Conservation (phyloP, 768 basidiomycete species). For the Phanerochaete carnosa region DNA sequence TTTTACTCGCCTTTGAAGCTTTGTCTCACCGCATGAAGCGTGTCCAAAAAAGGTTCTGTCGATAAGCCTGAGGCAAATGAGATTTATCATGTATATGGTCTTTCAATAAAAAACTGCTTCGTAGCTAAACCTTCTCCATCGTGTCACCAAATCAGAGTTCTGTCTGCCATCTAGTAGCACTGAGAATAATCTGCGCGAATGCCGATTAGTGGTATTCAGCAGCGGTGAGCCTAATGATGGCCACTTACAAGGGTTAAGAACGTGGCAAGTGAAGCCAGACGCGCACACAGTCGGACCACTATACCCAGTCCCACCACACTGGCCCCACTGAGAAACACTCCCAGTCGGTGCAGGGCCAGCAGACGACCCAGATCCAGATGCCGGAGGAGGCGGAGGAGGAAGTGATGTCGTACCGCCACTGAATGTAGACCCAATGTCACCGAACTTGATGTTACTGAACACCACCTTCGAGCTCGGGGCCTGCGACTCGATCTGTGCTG, state of each 20-base stretch:
- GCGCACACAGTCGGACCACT: constrained; percentile 9
- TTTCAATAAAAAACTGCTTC: too few species aligned
- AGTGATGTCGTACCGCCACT: background rate
- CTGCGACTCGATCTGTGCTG: constrained; percentile 39
- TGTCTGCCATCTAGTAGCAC: too few species aligned
- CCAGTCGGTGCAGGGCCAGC: constrained; percentile 5
- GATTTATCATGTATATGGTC: too few species aligned
- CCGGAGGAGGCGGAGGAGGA: background rate
- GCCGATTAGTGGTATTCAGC: background rate
- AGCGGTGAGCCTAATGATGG: background rate
- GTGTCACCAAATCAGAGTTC: too few species aligned
- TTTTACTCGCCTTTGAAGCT: too few species aligned
- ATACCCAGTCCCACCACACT: constrained; percentile 21
- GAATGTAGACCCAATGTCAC: constrained; percentile 46
- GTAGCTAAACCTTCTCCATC: too few species aligned
- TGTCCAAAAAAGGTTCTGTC: too few species aligned
- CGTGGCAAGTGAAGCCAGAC: constrained; percentile 9
- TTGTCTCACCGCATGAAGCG: too few species aligned
- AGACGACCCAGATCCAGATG: constrained; percentile 1
- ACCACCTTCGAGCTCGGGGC: constrained; percentile 40
- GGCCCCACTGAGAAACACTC: constrained; percentile 15
- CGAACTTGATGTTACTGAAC: constrained; percentile 55
- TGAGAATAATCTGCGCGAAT: constrained; percentile 1
- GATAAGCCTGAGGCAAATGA: too few species aligned
- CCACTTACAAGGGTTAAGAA: constrained; percentile 7